These are phyloP conservation scores for Cystobasidiaceae sp. DNA, from an alignment of 1,284 basidiomycete genomes.

Conservation along the genomic window DNA sequence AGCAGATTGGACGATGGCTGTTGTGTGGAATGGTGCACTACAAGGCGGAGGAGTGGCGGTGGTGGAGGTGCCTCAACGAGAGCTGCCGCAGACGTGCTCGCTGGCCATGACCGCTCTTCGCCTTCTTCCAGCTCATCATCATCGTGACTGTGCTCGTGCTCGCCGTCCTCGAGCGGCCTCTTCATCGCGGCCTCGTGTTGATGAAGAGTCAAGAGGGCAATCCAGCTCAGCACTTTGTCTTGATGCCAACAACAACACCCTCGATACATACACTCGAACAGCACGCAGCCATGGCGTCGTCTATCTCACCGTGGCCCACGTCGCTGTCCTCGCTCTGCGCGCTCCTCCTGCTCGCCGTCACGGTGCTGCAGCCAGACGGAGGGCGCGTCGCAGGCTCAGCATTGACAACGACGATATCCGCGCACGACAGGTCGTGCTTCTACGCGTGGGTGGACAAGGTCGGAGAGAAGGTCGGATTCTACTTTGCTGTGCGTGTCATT, in stretches of 20 bases:
- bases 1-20: conserved; percentile 19
- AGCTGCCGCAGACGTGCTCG: too few relatives aligned
- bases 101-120: neutral
- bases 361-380: neutral
- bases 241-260: neutral
- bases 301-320: neutral
- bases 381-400: conserved; percentile 54
- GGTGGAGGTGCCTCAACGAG: conserved; percentile 3
- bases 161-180: neutral
- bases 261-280: neutral
- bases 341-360: neutral
- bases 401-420: conserved; percentile 75
- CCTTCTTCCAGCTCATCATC: neutral
- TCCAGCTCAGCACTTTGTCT: too few relatives aligned
- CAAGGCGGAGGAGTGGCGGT: conserved; percentile 1
- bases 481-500: conserved; percentile 54
- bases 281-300: neutral
- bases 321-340: conserved; percentile 10
- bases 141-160: neutral
- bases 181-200: neutral
- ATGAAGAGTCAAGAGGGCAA: too few relatives aligned
- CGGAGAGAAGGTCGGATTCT: conserved; percentile 77
- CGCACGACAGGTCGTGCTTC: conserved; percentile 87
- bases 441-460: conserved; percentile 94
- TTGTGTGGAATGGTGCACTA: conserved; percentile 11